phyloP scores from a whole-genome alignment of 2,329 filamentous ascomycete genomes.

The Aspergillus versicolor region DNA sequence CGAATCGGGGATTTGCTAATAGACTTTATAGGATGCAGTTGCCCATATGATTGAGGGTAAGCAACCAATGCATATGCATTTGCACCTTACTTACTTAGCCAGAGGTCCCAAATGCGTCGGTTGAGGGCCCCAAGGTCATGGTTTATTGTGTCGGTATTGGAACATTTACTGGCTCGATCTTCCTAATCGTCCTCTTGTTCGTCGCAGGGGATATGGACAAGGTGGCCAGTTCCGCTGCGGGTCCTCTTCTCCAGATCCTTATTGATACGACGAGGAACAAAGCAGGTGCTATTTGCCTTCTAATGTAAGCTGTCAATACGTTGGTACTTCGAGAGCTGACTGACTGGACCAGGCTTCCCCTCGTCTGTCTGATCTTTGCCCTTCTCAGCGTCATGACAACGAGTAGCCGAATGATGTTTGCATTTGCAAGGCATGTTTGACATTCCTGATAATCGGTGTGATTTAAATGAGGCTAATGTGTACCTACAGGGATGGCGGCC shows the following conservation, averaged over 20 bases:
- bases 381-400: conserved; percentile 36
- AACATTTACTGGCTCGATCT: conserved; percentile 61
- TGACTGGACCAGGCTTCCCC: conserved; percentile 22
- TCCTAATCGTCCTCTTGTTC: conserved; percentile 63
- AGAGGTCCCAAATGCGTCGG: conserved; percentile 46
- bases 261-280: conserved; percentile 61
- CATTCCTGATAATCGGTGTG: no score
- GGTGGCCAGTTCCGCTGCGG: conserved; percentile 56
- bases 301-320: conserved; percentile 48
- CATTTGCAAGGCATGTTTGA: conserved; percentile 23
- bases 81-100: not conserved
- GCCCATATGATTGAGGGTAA: conserved; percentile 55
- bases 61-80: not conserved
- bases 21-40: conserved; percentile 33
- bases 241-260: conserved; percentile 63
- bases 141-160: conserved; percentile 64
- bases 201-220: conserved; percentile 58
- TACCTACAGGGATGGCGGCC: conserved; percentile 57
- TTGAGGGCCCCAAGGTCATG: conserved; percentile 66
- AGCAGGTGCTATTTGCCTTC: conserved; percentile 62
- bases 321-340: not conserved
- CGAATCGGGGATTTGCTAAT: not conserved
- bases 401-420: conserved; percentile 36
- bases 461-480: no score
- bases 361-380: conserved; percentile 33